Evolutionary conservation across 2,329 filamentous ascomycete species (phyloP).

Genomic region (Curvularia verruculosa): DNA sequence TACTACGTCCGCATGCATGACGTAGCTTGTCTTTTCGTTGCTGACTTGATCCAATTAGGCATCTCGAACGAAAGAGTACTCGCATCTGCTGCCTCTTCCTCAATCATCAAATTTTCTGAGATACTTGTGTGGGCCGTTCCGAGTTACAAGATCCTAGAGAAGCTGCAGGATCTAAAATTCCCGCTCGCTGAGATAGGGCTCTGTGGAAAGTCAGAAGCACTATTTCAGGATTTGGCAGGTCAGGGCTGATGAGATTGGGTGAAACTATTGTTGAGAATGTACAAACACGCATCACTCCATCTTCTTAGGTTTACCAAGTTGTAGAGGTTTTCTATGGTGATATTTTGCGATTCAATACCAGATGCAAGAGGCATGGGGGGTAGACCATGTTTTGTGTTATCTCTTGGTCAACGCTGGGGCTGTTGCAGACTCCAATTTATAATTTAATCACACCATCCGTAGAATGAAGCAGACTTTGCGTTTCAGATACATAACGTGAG

Average conservation of each 20-base stretch:
- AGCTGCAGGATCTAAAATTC: slow-evolving; percentile 15
- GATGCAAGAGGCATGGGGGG: background rate
- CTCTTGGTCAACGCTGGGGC: too few relatives aligned
- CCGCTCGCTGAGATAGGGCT: slow-evolving; percentile 15
- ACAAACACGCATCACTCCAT: slow-evolving; percentile 6
- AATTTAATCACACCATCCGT: too few relatives aligned
- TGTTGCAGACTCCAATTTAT: too few relatives aligned
- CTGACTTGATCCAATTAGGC: slow-evolving; percentile 20
- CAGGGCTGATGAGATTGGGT: slow-evolving; percentile 11
- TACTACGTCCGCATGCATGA: slow-evolving; percentile 29
- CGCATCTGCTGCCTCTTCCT: slow-evolving; percentile 16
- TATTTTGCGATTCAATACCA: background rate
- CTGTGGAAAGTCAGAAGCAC: slow-evolving; percentile 9
- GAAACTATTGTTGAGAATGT: slow-evolving; percentile 14
- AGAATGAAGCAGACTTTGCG: too few relatives aligned
- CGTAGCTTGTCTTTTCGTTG: slow-evolving; percentile 28
- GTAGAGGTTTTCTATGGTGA: background rate
- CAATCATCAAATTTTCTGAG: slow-evolving; percentile 19
- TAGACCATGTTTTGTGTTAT: background rate
- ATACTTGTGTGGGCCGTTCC: slow-evolving; percentile 10
- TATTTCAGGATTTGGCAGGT: slow-evolving; percentile 10
- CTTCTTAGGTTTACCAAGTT: slow-evolving; percentile 3
- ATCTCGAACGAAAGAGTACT: slow-evolving; percentile 24
- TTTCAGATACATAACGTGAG: too few relatives aligned
- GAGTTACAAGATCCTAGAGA: slow-evolving; percentile 7